A percentile compares a stretch with the other conserved stretches of the same genome.
phyloP scores from a whole-genome alignment of 495 filamentous ascomycete species.

The Bacidia gigantensis region DNA sequence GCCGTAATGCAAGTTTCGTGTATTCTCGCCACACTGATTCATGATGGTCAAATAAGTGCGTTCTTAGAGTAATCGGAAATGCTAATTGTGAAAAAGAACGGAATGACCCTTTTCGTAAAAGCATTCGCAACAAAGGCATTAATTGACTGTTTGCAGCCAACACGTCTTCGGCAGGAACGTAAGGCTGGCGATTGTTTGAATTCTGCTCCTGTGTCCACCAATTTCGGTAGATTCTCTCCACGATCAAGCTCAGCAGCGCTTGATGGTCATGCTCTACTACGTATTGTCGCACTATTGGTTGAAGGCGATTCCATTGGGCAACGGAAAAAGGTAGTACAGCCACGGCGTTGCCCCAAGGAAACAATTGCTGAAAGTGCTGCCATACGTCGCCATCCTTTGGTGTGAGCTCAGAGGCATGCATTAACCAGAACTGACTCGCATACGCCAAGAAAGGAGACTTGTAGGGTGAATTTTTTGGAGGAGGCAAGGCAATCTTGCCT shows the following conservation, averaged over 20 bases:
- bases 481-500: too few species aligned
- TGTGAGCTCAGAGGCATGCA: neutral
- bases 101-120: neutral
- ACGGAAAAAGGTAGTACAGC: neutral
- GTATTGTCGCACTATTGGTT: neutral
- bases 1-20: neutral
- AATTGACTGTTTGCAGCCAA: too few species aligned
- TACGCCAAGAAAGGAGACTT: conserved; percentile 1
- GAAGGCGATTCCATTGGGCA: neutral
- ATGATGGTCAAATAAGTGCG: neutral
- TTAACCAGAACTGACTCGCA: conserved; percentile 5
- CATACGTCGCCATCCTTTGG: neutral
- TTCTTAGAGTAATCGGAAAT: neutral
- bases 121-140: neutral
- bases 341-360: neutral
- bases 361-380: neutral
- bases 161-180: too few species aligned
- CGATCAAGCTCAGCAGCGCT: neutral
- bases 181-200: neutral
- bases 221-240: neutral
- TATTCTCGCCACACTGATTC: neutral
- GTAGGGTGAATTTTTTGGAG: too few species aligned
- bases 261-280: neutral
- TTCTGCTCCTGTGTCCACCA: neutral
- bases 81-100: neutral